Percentiles rank a stretch among this genome's conserved stretches.
Evolutionary conservation across 352 stramenopile genomes (phyloP).

Genomic region (Lagenidium sp.): DNA sequence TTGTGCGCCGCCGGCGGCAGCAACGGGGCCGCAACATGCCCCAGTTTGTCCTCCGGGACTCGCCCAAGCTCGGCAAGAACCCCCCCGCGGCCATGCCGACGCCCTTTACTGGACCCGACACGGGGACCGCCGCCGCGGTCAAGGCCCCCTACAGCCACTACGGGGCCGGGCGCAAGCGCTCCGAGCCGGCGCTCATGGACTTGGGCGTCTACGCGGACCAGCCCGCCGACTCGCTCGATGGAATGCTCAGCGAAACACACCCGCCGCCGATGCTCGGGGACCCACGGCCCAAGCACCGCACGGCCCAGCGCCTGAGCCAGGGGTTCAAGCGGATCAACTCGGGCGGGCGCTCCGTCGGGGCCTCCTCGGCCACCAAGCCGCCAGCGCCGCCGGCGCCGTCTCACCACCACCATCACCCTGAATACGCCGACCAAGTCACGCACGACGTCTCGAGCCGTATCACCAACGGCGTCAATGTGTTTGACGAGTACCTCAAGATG

Average conservation of each 20-base stretch:
- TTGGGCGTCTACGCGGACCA: constrained; percentile 11
- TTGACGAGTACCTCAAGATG: constrained; percentile 67
- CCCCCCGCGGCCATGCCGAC: constrained; percentile 7
- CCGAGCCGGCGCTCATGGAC: constrained; percentile 28
- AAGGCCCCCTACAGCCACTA: constrained; percentile 21
- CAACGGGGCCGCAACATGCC: constrained; percentile 29
- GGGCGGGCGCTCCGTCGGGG: constrained; percentile 8
- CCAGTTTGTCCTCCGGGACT: constrained; percentile 17
- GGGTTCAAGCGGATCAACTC: constrained; percentile 41
- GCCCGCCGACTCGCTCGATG: constrained; percentile 28
- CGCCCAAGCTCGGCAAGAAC: neutral
- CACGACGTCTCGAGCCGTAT: constrained; percentile 39
- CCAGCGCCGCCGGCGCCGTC: neutral
- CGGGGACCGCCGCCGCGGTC: too few relatives aligned
- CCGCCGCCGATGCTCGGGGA: constrained; percentile 32
- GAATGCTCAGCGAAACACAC: constrained; percentile 44
- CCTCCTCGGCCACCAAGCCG: neutral
- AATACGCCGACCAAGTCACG: constrained; percentile 2
- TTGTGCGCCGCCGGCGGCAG: constrained; percentile 32
- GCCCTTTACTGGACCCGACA: constrained; percentile 48
- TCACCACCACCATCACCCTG: neutral
- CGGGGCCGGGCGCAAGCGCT: constrained; percentile 22
- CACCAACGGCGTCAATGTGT: constrained; percentile 51
- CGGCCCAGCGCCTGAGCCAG: constrained; percentile 16
- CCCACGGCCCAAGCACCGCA: constrained; percentile 5